Conservation (phyloP, 164 flowering plant genomes). For the Houttuynia cordata region DNA sequence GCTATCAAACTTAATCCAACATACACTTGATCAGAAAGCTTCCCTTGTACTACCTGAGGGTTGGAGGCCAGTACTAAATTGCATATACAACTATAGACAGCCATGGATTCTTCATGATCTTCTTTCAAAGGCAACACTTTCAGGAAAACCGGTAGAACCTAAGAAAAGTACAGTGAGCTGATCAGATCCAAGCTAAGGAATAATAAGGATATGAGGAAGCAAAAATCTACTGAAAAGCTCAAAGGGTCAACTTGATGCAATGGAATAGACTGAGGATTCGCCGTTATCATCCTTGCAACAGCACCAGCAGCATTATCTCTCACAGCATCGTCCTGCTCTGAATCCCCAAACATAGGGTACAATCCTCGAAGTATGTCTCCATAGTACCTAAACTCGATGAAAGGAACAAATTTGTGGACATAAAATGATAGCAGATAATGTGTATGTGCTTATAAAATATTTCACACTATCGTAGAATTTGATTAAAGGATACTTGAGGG, state of each 20-base stretch:
- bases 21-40: not conserved
- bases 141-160: slow-evolving; percentile 88
- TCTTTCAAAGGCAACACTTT: slow-evolving; percentile 86
- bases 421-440: not conserved
- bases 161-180: slow-evolving; percentile 44
- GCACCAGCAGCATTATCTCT: slow-evolving; percentile 99
- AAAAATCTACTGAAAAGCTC: not conserved
- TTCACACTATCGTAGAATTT: not conserved
- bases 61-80: slow-evolving; percentile 71
- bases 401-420: slow-evolving; percentile 14
- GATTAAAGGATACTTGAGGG: slow-evolving; percentile 54
- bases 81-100: slow-evolving; percentile 81
- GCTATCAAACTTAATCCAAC: not conserved
- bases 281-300: slow-evolving; percentile 94
- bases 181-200: slow-evolving; percentile 67
- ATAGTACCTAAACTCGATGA: slow-evolving; percentile 51
- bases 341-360: slow-evolving; percentile 82
- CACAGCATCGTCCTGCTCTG: slow-evolving; percentile 92
- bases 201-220: not conserved
- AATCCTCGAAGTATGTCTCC: slow-evolving; percentile 60
- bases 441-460: not conserved
- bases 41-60: slow-evolving; percentile 42
- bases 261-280: slow-evolving; percentile 76
- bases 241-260: slow-evolving; percentile 58
- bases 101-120: slow-evolving; percentile 80